phyloP scores from a whole-genome alignment of 805 yeast species.

The Metschnikowia cerradonensis region DNA sequence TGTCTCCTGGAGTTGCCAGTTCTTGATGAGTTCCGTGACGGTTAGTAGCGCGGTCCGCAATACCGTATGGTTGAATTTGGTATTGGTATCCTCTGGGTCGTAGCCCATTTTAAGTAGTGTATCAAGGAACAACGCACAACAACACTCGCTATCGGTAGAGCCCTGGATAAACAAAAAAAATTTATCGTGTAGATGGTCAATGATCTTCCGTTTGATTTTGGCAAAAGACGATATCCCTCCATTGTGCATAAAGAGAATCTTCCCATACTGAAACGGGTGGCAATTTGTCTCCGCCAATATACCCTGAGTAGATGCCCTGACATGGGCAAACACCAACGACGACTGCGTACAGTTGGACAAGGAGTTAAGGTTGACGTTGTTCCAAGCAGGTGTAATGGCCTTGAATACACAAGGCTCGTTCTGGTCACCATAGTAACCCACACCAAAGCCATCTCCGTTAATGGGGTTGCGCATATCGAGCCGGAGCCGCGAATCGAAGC shows the following conservation, averaged over 20 bases:
- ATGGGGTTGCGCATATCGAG: constrained; percentile 88
- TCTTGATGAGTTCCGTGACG: constrained; percentile 71
- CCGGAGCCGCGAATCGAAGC: constrained; percentile 84
- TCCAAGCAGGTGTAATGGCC: constrained; percentile 98
- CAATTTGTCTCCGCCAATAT: constrained; percentile 92
- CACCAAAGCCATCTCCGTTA: constrained; percentile 98
- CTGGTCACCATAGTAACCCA: constrained; percentile 69
- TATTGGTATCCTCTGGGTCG: constrained; percentile 48
- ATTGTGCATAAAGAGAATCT: constrained; percentile 94
- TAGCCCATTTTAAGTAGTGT: constrained; percentile 70
- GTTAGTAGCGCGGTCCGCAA: constrained; percentile 65
- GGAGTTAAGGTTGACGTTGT: constrained; percentile 82
- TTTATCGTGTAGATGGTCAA: constrained; percentile 72
- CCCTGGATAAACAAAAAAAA: constrained; percentile 84
- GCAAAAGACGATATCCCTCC: constrained; percentile 80
- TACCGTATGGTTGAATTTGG: constrained; percentile 46
- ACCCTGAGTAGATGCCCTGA: constrained; percentile 93
- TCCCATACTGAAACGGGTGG: constrained; percentile 89
- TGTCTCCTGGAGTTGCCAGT: constrained; percentile 69
- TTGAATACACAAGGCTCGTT: constrained; percentile 87
- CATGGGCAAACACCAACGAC: constrained; percentile 86
- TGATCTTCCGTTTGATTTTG: constrained; percentile 66
- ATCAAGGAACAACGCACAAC: constrained; percentile 84
- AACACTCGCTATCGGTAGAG: constrained; percentile 92
- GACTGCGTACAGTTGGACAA: constrained; percentile 86